Evolutionary conservation across 352 stramenopile species (phyloP).

Genomic region (Globisporangium megalacanthum): DNA sequence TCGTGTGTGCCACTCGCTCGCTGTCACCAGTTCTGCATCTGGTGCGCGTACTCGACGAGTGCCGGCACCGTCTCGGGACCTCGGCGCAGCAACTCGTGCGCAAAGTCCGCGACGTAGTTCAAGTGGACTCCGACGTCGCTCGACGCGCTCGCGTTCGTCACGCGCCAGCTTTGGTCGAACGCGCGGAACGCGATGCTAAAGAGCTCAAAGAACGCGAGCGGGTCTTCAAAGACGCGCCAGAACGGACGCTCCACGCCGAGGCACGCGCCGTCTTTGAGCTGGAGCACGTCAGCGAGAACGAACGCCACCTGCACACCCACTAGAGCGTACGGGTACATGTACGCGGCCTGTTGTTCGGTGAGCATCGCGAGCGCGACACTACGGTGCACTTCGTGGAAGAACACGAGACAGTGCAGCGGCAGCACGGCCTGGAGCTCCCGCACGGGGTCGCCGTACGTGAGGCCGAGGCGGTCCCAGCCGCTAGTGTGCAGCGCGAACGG

Average conservation of each 20-base stretch:
- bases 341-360: conserved; percentile 37
- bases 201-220: conserved; percentile 77
- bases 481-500: conserved; percentile 39
- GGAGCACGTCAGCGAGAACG: conserved; percentile 59
- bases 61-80: conserved; percentile 49
- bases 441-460: conserved; percentile 62
- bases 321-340: conserved; percentile 58
- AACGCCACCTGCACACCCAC: conserved; percentile 49
- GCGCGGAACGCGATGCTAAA: conserved; percentile 69
- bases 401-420: conserved; percentile 74
- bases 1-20: background rate
- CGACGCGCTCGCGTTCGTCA: conserved; percentile 27
- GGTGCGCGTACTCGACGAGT: conserved; percentile 62
- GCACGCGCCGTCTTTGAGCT: conserved; percentile 69
- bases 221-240: conserved; percentile 83
- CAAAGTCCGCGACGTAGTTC: conserved; percentile 62
- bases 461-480: conserved; percentile 58
- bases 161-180: conserved; percentile 68
- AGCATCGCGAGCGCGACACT: conserved; percentile 61
- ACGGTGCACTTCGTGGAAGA: conserved; percentile 74
- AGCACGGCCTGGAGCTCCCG: conserved; percentile 65
- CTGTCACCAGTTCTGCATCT: conserved; percentile 71
- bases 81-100: conserved; percentile 64
- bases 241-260: conserved; percentile 72
- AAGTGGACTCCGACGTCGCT: conserved; percentile 61